Conservation (phyloP, 345 rosid genomes). For the Heritiera fomes region DNA sequence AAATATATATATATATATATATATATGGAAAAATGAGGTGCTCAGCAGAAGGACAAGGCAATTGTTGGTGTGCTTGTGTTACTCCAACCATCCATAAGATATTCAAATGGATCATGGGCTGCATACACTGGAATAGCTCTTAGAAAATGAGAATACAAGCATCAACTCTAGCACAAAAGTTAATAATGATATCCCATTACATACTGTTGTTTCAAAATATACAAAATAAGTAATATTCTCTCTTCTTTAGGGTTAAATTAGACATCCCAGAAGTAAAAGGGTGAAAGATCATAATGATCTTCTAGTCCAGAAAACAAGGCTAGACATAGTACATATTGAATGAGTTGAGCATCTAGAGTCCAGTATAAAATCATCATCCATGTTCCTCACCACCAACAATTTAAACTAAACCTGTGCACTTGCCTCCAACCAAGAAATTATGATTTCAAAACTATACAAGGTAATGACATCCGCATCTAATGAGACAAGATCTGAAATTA, state of each 20-base stretch:
- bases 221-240: conserved; percentile 24
- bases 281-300: conserved; percentile 8
- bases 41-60: background rate
- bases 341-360: conserved; percentile 14
- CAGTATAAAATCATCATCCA: conserved; percentile 25
- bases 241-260: conserved; percentile 26
- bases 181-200: conserved; percentile 14
- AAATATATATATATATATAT: background rate
- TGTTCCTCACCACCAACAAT: conserved; percentile 17
- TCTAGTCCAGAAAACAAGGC: conserved; percentile 1
- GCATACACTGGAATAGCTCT: background rate
- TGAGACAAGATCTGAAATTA: conserved; percentile 19
- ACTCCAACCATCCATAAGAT: background rate
- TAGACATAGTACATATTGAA: conserved; percentile 23
- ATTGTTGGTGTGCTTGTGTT: background rate
- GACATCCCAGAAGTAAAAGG: conserved; percentile 19
- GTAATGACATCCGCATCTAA: conserved; percentile 28
- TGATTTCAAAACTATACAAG: conserved; percentile 38
- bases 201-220: conserved; percentile 16
- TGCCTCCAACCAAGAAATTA: conserved; percentile 38
- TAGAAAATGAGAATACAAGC: background rate
- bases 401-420: conserved; percentile 34
- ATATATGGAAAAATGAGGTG: background rate
- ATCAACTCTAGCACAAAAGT: background rate
- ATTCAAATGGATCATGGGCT: background rate